Conservation (phyloP, 805 yeast genomes). For the Candida caryicola region DNA sequence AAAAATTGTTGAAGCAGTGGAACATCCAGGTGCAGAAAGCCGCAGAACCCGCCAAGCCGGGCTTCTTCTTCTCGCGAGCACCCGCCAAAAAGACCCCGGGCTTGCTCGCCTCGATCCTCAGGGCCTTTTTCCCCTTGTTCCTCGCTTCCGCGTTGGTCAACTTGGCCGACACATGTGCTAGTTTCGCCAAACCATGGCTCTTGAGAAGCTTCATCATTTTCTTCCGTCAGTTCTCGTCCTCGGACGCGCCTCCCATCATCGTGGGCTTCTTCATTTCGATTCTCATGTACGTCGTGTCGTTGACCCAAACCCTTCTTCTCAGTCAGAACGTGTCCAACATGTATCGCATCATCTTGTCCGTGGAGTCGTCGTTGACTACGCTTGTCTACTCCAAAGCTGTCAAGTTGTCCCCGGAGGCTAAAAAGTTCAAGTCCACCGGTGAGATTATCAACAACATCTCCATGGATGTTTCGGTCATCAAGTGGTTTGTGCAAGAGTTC, state of each 20-base stretch:
- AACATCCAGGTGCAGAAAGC: constrained; percentile 13
- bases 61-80: constrained; percentile 4
- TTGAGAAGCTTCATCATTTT: constrained; percentile 27
- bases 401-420: constrained; percentile 29
- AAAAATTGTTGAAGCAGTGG: constrained; percentile 24
- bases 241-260: constrained; percentile 21
- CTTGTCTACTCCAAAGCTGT: constrained; percentile 29
- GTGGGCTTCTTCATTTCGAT: constrained; percentile 25
- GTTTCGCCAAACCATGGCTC: constrained; percentile 28
- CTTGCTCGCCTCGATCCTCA: constrained; percentile 16
- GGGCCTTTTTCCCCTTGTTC: constrained; percentile 14
- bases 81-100: constrained; percentile 19
- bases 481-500: constrained; percentile 14
- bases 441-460: constrained; percentile 34
- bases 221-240: constrained; percentile 16
- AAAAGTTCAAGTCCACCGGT: constrained; percentile 31
- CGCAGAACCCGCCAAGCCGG: constrained; percentile 3
- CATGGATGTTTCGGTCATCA: constrained; percentile 23
- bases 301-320: constrained; percentile 20
- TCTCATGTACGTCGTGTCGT: constrained; percentile 24
- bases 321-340: constrained; percentile 18
- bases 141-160: constrained; percentile 15
- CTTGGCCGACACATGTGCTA: constrained; percentile 20
- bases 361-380: constrained; percentile 21
- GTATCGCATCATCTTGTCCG: constrained; percentile 13